Evolutionary conservation across 1,139 yeast species (phyloP), one percentile per base, ranked within the genome.

Genomic region (Taphrina flavorubra): DNA sequence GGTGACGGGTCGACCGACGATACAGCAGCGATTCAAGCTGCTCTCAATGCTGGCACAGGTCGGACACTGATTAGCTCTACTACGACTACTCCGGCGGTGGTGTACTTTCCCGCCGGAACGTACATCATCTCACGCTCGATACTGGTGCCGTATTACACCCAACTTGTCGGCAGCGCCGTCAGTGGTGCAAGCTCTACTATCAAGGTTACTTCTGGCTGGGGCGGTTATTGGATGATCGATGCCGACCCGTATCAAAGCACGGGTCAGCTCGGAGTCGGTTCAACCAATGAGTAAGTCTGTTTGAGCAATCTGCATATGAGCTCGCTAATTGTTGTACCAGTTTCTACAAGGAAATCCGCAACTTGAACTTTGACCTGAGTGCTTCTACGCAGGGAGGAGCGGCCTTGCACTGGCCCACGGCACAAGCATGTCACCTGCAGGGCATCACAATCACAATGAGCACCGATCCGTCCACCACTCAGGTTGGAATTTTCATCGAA

Each of bases 1-100:
- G 71, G 71, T n/a, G 69, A 69, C 53, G 71, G 71, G 14, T 31
- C 63, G 18, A 67, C 65, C 34, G 70, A 68, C 55, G 71, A 69
- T 39, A 53, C 71, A 8, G 69, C 63, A 36, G 71, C 71, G 13
- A 69, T 69, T 40, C 65, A 69, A 16, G 67, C 66, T 18, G 71
- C 71, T 31, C 58, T 69, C 53, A 55, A 64, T 36, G 57, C 56
- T 18, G 65, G 65, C 20, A 14, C 42, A 11, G 71, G 71, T 6
- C 37, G 64, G 25, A 51, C 40, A 14, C 46, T 44, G 11, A 51
- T 18, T n/a, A 57, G 62, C 18, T 49, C 53, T 8, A 65, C 70
- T 11, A 69, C 71, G 20, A 63, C 69, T 39, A 55, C 69, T 8
- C 71, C 71, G 14, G 71, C 71, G 16, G 53, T 69, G 10, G 69